These are phyloP conservation scores for Cydonia oblonga DNA, from an alignment of 331 rosid genomes.

Conservation along the genomic window DNA sequence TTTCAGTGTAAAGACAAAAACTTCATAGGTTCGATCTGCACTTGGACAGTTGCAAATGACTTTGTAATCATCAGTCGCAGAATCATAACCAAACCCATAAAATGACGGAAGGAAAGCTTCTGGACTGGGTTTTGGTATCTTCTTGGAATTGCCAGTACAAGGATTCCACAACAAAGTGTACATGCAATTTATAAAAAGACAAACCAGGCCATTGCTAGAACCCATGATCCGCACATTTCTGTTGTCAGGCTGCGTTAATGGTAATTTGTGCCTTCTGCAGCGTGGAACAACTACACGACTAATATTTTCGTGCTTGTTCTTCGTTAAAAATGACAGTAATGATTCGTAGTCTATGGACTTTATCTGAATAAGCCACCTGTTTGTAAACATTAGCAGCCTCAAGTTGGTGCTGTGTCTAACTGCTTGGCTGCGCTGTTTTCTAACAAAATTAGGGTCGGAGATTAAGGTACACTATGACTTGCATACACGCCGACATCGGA, in stretches of 20 bases:
- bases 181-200: background rate
- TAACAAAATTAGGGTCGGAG: background rate
- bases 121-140: background rate
- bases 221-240: background rate
- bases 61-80: background rate
- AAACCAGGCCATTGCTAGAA: background rate
- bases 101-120: background rate
- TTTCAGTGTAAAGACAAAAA: background rate
- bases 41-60: background rate
- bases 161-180: background rate
- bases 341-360: background rate
- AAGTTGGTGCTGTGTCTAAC: too few species aligned
- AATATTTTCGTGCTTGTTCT: too few species aligned
- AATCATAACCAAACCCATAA: background rate
- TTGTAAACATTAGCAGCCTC: too few species aligned
- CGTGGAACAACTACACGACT: too few species aligned
- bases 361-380: background rate
- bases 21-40: too few species aligned
- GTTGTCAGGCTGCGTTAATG: too few species aligned
- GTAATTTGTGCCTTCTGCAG: too few species aligned
- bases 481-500: background rate
- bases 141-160: background rate
- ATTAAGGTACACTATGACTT: background rate
- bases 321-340: too few species aligned
- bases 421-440: background rate